A percentile compares a stretch with the other conserved stretches of the same genome.
Conservation (phyloP, 2,329 filamentous ascomycete species). For the Aspergillus sp. region DNA sequence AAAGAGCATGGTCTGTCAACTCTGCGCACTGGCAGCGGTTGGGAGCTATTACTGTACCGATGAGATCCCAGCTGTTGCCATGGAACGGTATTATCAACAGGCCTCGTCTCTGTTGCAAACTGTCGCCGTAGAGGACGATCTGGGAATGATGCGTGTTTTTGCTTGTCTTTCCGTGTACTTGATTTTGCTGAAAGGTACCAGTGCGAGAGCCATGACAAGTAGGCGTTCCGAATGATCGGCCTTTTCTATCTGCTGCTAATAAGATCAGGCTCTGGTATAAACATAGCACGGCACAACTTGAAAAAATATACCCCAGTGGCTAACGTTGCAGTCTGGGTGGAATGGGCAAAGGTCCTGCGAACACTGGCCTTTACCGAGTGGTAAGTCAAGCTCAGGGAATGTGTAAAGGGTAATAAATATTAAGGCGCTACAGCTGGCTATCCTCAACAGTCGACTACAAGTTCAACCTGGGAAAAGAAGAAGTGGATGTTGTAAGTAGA, state of each 20-base stretch:
- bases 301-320: not conserved
- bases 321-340: not conserved
- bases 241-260: not conserved
- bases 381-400: not conserved
- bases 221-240: not conserved
- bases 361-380: conserved; percentile 2
- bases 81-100: not conserved
- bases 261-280: not conserved
- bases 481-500: not conserved
- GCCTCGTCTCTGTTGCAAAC: not conserved
- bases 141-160: not conserved
- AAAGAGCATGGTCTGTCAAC: not conserved
- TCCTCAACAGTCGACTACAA: not conserved
- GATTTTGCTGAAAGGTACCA: not conserved
- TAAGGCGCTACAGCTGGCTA: not conserved
- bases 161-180: not conserved
- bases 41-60: not conserved
- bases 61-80: not conserved
- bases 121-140: not conserved
- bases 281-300: not conserved
- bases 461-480: not conserved
- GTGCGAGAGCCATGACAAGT: not conserved
- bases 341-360: not conserved
- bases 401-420: not conserved
- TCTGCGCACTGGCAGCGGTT: not conserved